Percentiles rank a stretch among this genome's conserved stretches.
phyloP scores from a whole-genome alignment of 148 eudicot genomes.

The Rhododendron molle region DNA sequence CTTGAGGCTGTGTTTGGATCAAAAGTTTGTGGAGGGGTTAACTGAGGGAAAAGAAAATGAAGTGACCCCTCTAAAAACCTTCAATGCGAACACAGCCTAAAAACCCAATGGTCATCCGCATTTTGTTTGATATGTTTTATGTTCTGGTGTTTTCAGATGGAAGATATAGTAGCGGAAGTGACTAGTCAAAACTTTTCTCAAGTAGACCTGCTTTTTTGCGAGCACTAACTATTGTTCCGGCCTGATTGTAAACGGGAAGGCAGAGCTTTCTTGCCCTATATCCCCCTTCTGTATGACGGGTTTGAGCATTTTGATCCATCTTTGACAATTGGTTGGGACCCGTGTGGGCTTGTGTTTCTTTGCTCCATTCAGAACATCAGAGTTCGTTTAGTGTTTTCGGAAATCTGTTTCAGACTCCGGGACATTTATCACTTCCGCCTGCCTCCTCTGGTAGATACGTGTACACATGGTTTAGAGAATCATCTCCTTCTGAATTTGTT shows the following conservation, averaged over 20 bases:
- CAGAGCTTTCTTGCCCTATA: constrained; percentile 7
- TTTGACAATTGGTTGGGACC: constrained; percentile 11
- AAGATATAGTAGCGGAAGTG: constrained; percentile 81
- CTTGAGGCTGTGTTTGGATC: not conserved
- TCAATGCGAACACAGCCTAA: not conserved
- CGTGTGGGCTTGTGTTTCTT: not conserved
- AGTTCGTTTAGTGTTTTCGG: constrained; percentile 12
- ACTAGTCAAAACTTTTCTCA: constrained; percentile 28
- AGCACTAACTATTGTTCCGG: constrained; percentile 18
- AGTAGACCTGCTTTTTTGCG: not conserved
- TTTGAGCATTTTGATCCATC: constrained; percentile 18
- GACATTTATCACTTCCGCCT: not conserved
- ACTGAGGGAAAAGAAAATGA: not conserved
- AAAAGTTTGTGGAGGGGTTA: not conserved
- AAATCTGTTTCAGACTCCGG: constrained; percentile 19
- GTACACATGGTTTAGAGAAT: constrained; percentile 8
- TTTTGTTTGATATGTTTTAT: constrained; percentile 4
- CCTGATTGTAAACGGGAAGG: constrained; percentile 22
- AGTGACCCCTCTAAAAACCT: not conserved
- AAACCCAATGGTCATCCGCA: not conserved
- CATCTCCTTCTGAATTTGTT: constrained; percentile 4
- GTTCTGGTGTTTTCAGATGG: constrained; percentile 40
- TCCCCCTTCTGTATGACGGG: constrained; percentile 4
- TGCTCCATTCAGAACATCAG: constrained; percentile 19
- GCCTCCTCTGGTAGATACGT: constrained; percentile 11